Conservation (phyloP, 495 filamentous ascomycete species). For the Apiosordaria backusii region DNA sequence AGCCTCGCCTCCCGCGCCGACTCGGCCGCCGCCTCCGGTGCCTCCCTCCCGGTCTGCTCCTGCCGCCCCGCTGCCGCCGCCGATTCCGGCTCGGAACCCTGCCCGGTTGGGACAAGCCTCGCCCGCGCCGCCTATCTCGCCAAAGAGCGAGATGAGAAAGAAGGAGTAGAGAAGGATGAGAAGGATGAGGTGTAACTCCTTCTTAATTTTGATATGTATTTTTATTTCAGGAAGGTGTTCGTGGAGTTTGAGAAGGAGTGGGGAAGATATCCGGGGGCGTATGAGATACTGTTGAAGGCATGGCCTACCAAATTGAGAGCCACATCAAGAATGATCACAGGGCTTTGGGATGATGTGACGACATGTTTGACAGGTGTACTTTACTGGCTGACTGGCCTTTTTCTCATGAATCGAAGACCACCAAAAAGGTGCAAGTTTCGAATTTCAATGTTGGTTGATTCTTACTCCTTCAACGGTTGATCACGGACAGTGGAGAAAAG, state of each 20-base stretch:
- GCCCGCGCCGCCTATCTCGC: not conserved
- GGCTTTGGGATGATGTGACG: no score
- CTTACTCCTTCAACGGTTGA: no score
- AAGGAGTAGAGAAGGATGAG: not conserved
- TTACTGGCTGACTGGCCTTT: no score
- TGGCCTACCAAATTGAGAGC: not conserved
- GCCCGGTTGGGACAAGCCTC: not conserved
- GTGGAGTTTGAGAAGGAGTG: not conserved
- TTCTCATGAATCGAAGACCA: no score
- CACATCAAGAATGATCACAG: not conserved
- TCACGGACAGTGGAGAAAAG: no score
- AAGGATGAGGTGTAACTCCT: not conserved
- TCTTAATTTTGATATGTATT: not conserved
- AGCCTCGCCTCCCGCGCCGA: not conserved
- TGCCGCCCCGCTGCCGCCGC: not conserved
- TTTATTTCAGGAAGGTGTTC: not conserved
- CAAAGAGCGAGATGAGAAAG: not conserved
- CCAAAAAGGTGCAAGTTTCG: no score
- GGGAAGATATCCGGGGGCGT: not conserved
- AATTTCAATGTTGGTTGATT: no score
- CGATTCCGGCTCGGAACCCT: not conserved
- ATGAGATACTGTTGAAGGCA: not conserved
- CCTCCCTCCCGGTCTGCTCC: not conserved
- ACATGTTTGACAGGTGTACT: no score
- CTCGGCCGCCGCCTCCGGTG: no score